These are phyloP conservation scores for Lodderomyces pseudojiufengensis DNA, from an alignment of 1,139 yeast genomes.

Conservation along the genomic window DNA sequence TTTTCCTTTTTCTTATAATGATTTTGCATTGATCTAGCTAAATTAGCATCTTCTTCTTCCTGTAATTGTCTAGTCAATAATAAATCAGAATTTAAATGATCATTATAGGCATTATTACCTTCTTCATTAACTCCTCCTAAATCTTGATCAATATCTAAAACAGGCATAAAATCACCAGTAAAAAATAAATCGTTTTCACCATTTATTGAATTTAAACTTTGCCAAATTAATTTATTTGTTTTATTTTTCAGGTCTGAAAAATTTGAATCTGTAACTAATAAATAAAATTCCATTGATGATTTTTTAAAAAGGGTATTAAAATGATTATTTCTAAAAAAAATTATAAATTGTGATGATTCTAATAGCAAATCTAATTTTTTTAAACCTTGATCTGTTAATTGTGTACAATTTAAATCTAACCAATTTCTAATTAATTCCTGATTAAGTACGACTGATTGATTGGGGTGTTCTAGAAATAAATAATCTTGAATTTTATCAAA, in stretches of 20 bases:
- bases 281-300: constrained; percentile 45
- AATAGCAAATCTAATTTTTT: constrained; percentile 41
- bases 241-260: constrained; percentile 30
- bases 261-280: constrained; percentile 71
- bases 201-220: constrained; percentile 58
- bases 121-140: constrained; percentile 5
- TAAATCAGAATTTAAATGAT: constrained; percentile 31
- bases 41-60: constrained; percentile 54
- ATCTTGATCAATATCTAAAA: constrained; percentile 19
- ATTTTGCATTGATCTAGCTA: constrained; percentile 48
- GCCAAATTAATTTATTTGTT: constrained; percentile 65
- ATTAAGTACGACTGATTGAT: constrained; percentile 9
- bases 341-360: constrained; percentile 40
- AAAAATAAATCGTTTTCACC: constrained; percentile 69
- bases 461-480: constrained; percentile 18
- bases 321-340: constrained; percentile 83
- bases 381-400: constrained; percentile 66
- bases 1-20: constrained; percentile 15
- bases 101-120: constrained; percentile 6
- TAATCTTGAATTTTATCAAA: constrained; percentile 48
- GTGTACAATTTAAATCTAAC: constrained; percentile 57
- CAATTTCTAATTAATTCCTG: constrained; percentile 31
- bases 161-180: constrained; percentile 55
- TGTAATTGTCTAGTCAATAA: constrained; percentile 53
- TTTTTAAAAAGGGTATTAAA: constrained; percentile 68